Evolutionary conservation across 768 basidiomycete genomes (phyloP), one percentile per base, ranked within the genome.

Genomic region (Calocera viscosa): DNA sequence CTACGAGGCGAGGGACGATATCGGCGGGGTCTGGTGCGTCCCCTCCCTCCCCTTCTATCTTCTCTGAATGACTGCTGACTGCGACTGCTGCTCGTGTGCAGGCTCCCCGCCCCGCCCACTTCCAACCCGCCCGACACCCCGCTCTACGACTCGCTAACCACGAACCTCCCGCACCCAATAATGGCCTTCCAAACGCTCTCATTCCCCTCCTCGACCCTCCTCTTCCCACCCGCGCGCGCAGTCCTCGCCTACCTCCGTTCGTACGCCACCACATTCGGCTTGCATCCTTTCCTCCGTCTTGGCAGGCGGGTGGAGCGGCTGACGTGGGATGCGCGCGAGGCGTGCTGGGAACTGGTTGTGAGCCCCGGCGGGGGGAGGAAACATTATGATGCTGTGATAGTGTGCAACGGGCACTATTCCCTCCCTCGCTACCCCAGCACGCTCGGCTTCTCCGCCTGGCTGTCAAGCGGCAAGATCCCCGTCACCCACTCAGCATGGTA

Each of bases 11-110:
- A 78, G 88, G 67, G 77, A 82, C 19, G 79, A 81, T 30, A 75
- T 91, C 7, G 91, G 91, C 1, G 91, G 91, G 0, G 74, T 92
- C 65, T 93, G 91, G 91, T 90, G 71, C 67, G 82, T 73, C 33
- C 49, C 66, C 43, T 47, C 43, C 24, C 43, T 47, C 16, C 19
- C 16, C 19, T 5, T 24, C 43, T 24, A 7, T 19, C 12, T 28
- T 39, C 26, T 63, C 28, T 12, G 7, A 16, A 34, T 24, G 63
- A 19, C 7, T 14, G 14, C 35, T 14, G 7, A 38, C 7, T 14
- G 14, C 5, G 7, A 38, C 14, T 5, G 35, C 35, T 38, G 35
- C 5, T 14, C 5, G 35, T 38, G 7, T 49, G 12, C 47, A 79
- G 87, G 88, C 73, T 83, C 26, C 84, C 88, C 22, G 82, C 84